A percentile compares a stretch with the other conserved stretches of the same genome.
Conservation (phyloP, 768 basidiomycete genomes). For the Suillus occidentalis region DNA sequence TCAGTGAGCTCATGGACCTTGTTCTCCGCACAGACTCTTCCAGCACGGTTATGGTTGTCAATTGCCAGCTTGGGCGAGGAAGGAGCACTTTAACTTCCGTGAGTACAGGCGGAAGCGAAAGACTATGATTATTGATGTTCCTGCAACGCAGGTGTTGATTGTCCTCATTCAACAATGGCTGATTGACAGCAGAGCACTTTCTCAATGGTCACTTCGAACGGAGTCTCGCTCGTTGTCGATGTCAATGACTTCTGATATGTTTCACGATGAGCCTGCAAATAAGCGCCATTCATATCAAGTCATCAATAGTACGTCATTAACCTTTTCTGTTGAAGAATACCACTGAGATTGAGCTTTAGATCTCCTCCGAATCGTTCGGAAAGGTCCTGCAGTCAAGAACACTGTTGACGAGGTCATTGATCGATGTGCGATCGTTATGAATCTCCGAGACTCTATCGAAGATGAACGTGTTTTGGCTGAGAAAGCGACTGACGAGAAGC, state of each 20-base stretch:
- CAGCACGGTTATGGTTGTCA: conserved; percentile 84
- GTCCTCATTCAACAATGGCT: conserved; percentile 87
- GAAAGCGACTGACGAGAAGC: conserved; percentile 68
- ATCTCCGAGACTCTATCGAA: conserved; percentile 88
- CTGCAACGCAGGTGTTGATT: conserved; percentile 62
- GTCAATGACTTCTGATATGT: conserved; percentile 35
- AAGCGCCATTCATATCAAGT: conserved; percentile 74
- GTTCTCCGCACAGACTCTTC: conserved; percentile 67
- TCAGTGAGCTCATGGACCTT: conserved; percentile 76
- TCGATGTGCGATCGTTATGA: conserved; percentile 77
- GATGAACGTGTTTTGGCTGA: conserved; percentile 76
- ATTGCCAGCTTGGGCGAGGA: conserved; percentile 93
- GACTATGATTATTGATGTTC: not conserved
- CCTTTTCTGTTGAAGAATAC: not conserved
- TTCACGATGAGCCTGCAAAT: conserved; percentile 25
- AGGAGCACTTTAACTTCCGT: conserved; percentile 91
- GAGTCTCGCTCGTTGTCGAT: conserved; percentile 44
- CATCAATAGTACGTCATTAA: conserved; percentile 72
- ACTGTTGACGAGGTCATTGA: conserved; percentile 88
- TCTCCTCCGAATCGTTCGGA: conserved; percentile 81
- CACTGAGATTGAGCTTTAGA: conserved; percentile 41
- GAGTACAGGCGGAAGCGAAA: conserved; percentile 21
- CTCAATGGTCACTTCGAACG: conserved; percentile 32
- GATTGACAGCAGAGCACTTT: conserved; percentile 33
- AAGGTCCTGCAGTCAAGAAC: conserved; percentile 82